Evolutionary conservation across 495 filamentous ascomycete genomes (phyloP).

Genomic region (Penicillium paxilli): DNA sequence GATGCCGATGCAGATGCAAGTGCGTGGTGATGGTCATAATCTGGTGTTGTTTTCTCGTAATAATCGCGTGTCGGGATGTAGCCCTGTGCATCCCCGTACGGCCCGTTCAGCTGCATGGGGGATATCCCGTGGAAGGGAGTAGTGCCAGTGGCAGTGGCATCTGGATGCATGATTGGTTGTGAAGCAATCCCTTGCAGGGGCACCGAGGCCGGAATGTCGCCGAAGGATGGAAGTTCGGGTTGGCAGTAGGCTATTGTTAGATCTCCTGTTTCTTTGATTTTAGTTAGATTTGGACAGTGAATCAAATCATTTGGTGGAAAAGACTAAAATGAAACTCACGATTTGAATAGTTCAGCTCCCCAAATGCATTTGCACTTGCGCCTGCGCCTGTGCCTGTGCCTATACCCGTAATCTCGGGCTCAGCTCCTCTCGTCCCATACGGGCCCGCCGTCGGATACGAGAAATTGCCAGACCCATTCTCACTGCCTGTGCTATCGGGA

Average conservation of each 20-base stretch:
- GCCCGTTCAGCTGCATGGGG: neutral
- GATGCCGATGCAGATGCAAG: too few species aligned
- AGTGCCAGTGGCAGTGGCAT: too few species aligned
- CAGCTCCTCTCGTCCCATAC: constrained; percentile 10
- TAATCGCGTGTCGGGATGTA: neutral
- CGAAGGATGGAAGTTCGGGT: constrained; percentile 9
- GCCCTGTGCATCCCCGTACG: neutral
- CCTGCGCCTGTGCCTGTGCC: too few species aligned
- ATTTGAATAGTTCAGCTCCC: neutral
- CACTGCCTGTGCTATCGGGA: constrained; percentile 28
- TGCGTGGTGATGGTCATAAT: neutral
- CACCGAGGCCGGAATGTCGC: constrained; percentile 10
- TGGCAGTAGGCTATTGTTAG: constrained; percentile 6
- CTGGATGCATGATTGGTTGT: neutral
- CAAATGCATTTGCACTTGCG: neutral
- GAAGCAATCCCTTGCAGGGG: constrained; percentile 6
- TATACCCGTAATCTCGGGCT: too few species aligned
- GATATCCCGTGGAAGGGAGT: neutral
- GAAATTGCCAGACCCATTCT: constrained; percentile 8
- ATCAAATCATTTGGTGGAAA: neutral
- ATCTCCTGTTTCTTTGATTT: neutral
- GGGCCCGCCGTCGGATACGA: constrained; percentile 9
- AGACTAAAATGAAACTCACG: neutral
- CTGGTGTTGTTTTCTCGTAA: neutral
- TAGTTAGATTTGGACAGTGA: neutral